Percentiles rank a stretch among this genome's conserved stretches.
phyloP scores from a whole-genome alignment of 352 stramenopile species.

The Pythium rhizo-oryzae region DNA sequence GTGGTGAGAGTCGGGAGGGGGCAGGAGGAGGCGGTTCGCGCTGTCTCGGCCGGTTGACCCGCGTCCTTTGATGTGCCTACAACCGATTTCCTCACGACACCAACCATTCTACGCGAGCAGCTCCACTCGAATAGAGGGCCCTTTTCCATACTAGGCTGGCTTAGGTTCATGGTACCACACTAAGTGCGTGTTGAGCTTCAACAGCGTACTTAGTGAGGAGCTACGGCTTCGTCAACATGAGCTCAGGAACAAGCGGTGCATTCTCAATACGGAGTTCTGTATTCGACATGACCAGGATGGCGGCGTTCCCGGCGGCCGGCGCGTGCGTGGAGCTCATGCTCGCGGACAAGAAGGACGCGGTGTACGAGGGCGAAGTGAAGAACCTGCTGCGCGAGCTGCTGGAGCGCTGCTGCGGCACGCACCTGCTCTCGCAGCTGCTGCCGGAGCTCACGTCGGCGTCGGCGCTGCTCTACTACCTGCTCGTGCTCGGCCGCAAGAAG shows the following conservation, averaged over 20 bases:
- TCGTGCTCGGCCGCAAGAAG: slow-evolving; percentile 54
- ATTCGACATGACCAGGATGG: slow-evolving; percentile 19
- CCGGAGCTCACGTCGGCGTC: slow-evolving; percentile 69
- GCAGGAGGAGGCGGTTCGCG: background rate
- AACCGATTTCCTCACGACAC: slow-evolving; percentile 13
- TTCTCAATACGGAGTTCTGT: no score
- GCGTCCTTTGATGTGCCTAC: slow-evolving; percentile 28
- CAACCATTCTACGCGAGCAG: slow-evolving; percentile 31
- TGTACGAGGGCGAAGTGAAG: slow-evolving; percentile 77
- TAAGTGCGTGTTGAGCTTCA: slow-evolving; percentile 22
- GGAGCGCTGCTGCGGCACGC: slow-evolving; percentile 64
- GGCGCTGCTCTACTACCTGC: slow-evolving; percentile 66
- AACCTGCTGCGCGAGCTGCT: slow-evolving; percentile 76
- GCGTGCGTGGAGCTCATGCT: slow-evolving; percentile 78
- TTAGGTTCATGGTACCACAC: background rate
- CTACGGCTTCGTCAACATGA: slow-evolving; percentile 22
- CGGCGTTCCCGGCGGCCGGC: slow-evolving; percentile 56
- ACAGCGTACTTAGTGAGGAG: slow-evolving; percentile 23
- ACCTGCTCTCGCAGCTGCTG: slow-evolving; percentile 79
- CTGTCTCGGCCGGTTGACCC: background rate
- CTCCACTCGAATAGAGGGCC: slow-evolving; percentile 24
- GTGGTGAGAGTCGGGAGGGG: background rate
- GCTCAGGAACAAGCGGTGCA: background rate
- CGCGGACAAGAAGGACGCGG: slow-evolving; percentile 67
- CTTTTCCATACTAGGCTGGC: background rate